Percentiles rank a stretch among this genome's conserved stretches.
Conservation (phyloP, 345 rosid species). For the Trapa bicornis region DNA sequence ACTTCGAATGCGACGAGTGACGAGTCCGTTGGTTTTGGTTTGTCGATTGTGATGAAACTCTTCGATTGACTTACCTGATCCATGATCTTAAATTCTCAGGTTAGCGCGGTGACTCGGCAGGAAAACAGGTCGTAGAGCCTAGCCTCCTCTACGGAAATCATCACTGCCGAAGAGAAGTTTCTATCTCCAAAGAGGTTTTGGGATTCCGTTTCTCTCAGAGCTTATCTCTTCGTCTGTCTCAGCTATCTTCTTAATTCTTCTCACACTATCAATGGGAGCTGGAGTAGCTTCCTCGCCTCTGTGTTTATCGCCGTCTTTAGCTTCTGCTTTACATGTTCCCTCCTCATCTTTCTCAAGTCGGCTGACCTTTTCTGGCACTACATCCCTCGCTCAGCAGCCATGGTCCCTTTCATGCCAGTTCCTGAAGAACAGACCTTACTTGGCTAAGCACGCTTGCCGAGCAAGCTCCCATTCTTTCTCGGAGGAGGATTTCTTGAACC, state of each 20-base stretch:
- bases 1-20: too few relatives aligned
- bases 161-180: too few relatives aligned
- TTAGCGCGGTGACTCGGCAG: conserved; percentile 1
- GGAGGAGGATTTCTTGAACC: conserved; percentile 60
- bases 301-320: conserved; percentile 42
- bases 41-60: background rate
- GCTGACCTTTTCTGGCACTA: conserved; percentile 36
- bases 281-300: conserved; percentile 41
- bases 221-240: background rate
- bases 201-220: background rate
- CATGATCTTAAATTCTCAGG: conserved; percentile 7
- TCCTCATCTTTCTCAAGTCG: conserved; percentile 42
- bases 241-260: background rate
- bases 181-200: background rate
- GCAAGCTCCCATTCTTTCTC: conserved; percentile 50
- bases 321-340: conserved; percentile 28
- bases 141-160: background rate
- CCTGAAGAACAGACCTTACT: conserved; percentile 15
- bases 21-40: too few relatives aligned
- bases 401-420: conserved; percentile 36
- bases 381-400: conserved; percentile 15
- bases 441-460: conserved; percentile 33
- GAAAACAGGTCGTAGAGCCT: too few relatives aligned
- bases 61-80: conserved; percentile 1
- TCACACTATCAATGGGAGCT: conserved; percentile 36